phyloP scores from a whole-genome alignment of 495 filamentous ascomycete species.

The Hypoxylon fuscum region DNA sequence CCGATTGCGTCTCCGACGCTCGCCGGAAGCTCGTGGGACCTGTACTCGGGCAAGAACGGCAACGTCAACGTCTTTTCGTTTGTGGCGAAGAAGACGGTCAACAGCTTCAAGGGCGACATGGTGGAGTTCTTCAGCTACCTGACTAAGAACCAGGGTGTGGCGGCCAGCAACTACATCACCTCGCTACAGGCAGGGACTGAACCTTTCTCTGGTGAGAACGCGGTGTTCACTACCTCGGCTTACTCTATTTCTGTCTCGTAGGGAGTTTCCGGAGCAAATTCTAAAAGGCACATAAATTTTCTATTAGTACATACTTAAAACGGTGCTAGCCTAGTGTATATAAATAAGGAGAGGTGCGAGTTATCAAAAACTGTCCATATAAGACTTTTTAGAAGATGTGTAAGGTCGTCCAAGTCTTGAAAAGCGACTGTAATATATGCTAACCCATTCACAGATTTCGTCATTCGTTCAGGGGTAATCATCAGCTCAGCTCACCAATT shows the following conservation, averaged over 20 bases:
- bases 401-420: no score
- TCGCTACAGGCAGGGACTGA: slow-evolving; percentile 46
- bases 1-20: slow-evolving; percentile 63
- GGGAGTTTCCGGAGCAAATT: background rate
- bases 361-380: background rate
- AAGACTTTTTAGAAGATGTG: no score
- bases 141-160: slow-evolving; percentile 56
- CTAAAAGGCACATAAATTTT: background rate
- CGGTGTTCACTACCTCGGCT: slow-evolving; percentile 38
- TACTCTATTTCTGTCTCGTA: slow-evolving; percentile 39
- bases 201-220: slow-evolving; percentile 44
- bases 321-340: background rate
- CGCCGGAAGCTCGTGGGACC: slow-evolving; percentile 58
- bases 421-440: no score
- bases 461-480: background rate
- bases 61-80: slow-evolving; percentile 68
- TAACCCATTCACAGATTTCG: no score
- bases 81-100: slow-evolving; percentile 58
- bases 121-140: slow-evolving; percentile 67
- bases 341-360: background rate
- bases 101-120: slow-evolving; percentile 65
- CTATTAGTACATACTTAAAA: background rate
- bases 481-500: background rate
- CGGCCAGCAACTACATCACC: slow-evolving; percentile 60
- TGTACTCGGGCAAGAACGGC: slow-evolving; percentile 67